These are phyloP conservation scores for Xylaria sp. DNA, from an alignment of 2,329 filamentous ascomycete genomes.

Conservation along the genomic window DNA sequence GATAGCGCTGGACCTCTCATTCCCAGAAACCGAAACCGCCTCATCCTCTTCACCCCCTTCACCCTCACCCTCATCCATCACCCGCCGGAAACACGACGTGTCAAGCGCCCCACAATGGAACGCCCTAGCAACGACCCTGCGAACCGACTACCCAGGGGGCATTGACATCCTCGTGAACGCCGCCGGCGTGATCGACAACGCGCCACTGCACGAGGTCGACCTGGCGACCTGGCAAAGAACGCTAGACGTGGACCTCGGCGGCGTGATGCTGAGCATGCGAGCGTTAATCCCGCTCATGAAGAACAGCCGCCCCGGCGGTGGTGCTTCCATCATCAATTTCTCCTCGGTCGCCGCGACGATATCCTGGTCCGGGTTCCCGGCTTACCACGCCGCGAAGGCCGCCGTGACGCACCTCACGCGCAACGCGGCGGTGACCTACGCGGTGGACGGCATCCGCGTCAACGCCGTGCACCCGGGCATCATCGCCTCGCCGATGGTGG, in stretches of 20 bases:
- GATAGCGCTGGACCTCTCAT: constrained; percentile 2
- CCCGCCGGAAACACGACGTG: constrained; percentile 8
- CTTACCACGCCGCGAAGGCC: constrained; percentile 5
- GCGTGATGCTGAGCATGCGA: constrained; percentile 18
- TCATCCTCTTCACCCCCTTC: too few species aligned
- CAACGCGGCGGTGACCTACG: constrained; percentile 12
- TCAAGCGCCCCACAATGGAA: not conserved
- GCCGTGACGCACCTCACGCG: constrained; percentile 19
- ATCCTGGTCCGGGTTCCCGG: too few species aligned
- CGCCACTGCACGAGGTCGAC: constrained; percentile 11
- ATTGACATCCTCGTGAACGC: not conserved
- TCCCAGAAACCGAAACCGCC: not conserved
- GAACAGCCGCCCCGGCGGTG: not conserved
- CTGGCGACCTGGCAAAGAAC: not conserved
- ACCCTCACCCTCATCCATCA: not conserved
- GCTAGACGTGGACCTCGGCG: constrained; percentile 12
- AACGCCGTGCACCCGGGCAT: constrained; percentile 13
- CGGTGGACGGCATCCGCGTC: constrained; percentile 12
- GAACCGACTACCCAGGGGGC: too few species aligned
- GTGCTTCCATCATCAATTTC: constrained; percentile 20
- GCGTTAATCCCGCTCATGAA: constrained; percentile 12
- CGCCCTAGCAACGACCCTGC: not conserved
- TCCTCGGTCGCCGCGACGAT: not conserved
- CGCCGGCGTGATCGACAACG: constrained; percentile 18
- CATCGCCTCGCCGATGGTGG: not conserved